Percentiles rank a stretch among this genome's conserved stretches.
phyloP scores from a whole-genome alignment of 495 filamentous ascomycete species.

The Extremus antarcticus region DNA sequence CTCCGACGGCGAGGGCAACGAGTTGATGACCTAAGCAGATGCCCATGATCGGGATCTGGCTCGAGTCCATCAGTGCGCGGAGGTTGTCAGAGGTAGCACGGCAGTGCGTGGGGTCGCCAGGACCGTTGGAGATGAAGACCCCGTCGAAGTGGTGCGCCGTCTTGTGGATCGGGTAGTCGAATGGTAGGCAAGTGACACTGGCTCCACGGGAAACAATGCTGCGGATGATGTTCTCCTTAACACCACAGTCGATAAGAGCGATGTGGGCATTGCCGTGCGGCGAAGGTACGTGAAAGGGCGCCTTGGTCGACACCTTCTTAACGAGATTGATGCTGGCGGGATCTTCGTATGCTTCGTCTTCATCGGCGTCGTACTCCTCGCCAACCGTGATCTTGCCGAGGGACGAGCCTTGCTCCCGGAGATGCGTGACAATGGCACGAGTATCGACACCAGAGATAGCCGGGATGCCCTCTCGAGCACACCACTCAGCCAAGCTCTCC shows the following conservation, averaged over 20 bases:
- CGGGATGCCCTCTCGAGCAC: conserved; percentile 87
- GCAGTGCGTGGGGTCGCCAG: conserved; percentile 95
- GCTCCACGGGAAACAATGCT: conserved; percentile 80
- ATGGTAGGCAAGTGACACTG: conserved; percentile 85
- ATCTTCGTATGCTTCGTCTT: conserved; percentile 92
- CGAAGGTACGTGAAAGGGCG: conserved; percentile 85
- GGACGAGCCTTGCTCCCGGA: conserved; percentile 92
- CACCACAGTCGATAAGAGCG: conserved; percentile 92
- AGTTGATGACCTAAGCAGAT: conserved; percentile 95
- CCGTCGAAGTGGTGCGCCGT: conserved; percentile 95
- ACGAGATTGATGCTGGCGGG: conserved; percentile 95
- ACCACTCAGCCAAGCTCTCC: conserved; percentile 87
- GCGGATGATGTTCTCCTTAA: conserved; percentile 98
- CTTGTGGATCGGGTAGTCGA: conserved; percentile 95
- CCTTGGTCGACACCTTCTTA: conserved; percentile 90
- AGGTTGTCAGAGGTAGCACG: conserved; percentile 86
- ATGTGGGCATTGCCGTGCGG: conserved; percentile 73
- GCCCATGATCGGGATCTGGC: conserved; percentile 86
- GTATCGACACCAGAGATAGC: conserved; percentile 96
- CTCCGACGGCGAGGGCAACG: conserved; percentile 70
- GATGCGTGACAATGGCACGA: conserved; percentile 84
- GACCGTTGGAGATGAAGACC: conserved; percentile 96
- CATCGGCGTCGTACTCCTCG: conserved; percentile 96
- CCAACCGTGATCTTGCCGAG: conserved; percentile 90
- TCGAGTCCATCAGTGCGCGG: conserved; percentile 74